Conservation (phyloP, 192 early-diverging fungal species). For the Rhizophagus prolifer region DNA sequence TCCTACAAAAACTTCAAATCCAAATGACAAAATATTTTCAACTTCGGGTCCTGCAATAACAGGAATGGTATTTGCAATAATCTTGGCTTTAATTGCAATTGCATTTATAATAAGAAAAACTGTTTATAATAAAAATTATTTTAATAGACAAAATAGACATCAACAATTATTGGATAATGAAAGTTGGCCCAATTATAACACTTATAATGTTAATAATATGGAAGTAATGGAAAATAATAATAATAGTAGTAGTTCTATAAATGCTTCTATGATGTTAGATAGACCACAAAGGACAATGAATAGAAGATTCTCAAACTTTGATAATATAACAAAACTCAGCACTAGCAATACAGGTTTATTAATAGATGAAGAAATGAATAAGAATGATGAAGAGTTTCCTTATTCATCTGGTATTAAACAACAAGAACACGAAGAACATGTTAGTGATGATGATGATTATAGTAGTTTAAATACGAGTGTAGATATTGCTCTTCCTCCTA, state of each 20-base stretch:
- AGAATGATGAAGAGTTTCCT: not conserved
- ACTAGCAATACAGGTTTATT: not conserved
- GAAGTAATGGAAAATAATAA: too few species aligned
- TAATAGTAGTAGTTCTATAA: not conserved
- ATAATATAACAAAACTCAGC: not conserved
- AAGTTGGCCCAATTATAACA: not conserved
- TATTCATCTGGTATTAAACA: too few species aligned
- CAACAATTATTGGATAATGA: not conserved
- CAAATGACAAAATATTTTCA: not conserved
- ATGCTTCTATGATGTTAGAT: not conserved
- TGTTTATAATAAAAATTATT: not conserved
- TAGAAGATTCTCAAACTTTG: not conserved
- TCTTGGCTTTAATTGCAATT: not conserved
- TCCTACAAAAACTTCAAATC: not conserved
- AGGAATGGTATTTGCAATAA: not conserved
- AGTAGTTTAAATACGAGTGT: not conserved
- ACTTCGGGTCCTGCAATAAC: not conserved
- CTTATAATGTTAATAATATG: not conserved
- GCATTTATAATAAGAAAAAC: not conserved
- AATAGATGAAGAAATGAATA: not conserved
- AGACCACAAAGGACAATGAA: not conserved
- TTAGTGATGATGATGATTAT: not conserved
- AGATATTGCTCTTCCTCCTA: not conserved
- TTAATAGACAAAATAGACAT: not conserved
- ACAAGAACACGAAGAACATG: too few species aligned